Percentiles rank a stretch among this genome's conserved stretches.
Evolutionary conservation across 257 asterid species (phyloP).

Genomic region (Plantago major): DNA sequence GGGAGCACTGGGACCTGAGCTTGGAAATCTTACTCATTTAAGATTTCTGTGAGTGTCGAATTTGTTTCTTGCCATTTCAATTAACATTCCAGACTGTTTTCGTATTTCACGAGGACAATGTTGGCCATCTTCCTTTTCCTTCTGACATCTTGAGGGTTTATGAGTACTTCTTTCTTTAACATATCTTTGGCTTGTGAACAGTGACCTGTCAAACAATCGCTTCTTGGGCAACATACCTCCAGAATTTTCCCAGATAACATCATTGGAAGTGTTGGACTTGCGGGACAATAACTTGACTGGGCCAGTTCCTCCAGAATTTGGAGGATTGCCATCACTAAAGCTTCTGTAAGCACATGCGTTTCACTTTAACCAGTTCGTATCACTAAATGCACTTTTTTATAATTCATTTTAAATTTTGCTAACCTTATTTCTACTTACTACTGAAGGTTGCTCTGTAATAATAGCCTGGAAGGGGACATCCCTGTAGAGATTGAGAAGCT

Average conservation of each 20-base stretch:
- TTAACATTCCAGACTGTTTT: too few species aligned
- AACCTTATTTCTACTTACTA: slow-evolving; percentile 19
- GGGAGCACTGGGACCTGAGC: slow-evolving; percentile 72
- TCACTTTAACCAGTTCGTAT: neutral
- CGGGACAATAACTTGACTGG: slow-evolving; percentile 72
- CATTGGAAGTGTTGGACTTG: slow-evolving; percentile 74
- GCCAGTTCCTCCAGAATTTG: slow-evolving; percentile 61
- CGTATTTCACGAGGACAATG: too few species aligned
- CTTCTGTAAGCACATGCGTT: slow-evolving; percentile 46
- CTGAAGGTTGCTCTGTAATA: slow-evolving; percentile 67
- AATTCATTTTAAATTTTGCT: neutral
- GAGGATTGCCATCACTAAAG: slow-evolving; percentile 42
- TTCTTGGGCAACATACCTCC: slow-evolving; percentile 66
- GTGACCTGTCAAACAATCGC: slow-evolving; percentile 42
- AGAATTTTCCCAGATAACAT: slow-evolving; percentile 51
- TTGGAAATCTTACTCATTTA: slow-evolving; percentile 65
- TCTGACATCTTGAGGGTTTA: too few species aligned
- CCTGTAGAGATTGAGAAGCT: slow-evolving; percentile 73
- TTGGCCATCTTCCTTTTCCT: too few species aligned
- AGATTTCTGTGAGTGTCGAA: slow-evolving; percentile 58
- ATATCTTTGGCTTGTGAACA: slow-evolving; percentile 26
- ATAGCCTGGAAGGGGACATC: slow-evolving; percentile 62
- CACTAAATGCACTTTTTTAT: neutral
- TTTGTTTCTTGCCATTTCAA: too few species aligned
- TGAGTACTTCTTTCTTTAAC: neutral